phyloP scores from a whole-genome alignment of 257 asterid genomes.

The Craterostigma plantagineum region DNA sequence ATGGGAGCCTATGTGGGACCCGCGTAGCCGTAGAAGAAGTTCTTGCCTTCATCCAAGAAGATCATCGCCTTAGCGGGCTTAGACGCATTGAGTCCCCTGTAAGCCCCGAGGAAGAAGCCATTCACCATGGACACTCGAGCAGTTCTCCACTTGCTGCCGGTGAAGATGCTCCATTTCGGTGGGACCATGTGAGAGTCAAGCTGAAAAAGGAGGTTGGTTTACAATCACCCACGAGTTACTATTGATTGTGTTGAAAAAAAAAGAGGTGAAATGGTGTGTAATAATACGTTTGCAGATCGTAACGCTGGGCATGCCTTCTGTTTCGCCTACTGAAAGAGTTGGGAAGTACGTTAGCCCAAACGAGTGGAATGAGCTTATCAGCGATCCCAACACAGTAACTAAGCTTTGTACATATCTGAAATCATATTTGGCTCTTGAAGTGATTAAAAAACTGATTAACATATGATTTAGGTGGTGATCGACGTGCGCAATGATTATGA shows the following conservation, averaged over 20 bases:
- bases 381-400: constrained; percentile 72
- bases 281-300: constrained; percentile 41
- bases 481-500: constrained; percentile 95
- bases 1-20: constrained; percentile 71
- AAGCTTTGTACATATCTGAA: background rate
- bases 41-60: constrained; percentile 53
- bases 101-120: constrained; percentile 93
- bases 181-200: constrained; percentile 98
- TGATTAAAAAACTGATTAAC: no score
- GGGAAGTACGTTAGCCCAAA: constrained; percentile 68
- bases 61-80: constrained; percentile 58
- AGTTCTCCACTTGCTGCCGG: constrained; percentile 96
- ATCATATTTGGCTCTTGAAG: no score
- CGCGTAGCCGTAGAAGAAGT: constrained; percentile 46
- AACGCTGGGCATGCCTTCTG: constrained; percentile 88
- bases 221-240: no score
- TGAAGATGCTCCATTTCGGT: constrained; percentile 93
- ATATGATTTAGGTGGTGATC: constrained; percentile 47
- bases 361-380: constrained; percentile 75
- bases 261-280: no score
- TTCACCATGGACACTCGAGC: constrained; percentile 78
- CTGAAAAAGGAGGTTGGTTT: constrained; percentile 67
- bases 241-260: no score
- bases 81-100: constrained; percentile 83
- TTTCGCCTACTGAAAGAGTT: constrained; percentile 78